Evolutionary conservation across 2,329 filamentous ascomycete genomes (phyloP), one percentile per base, ranked within the genome.

Genomic region (Colletotrichum liriopes): DNA sequence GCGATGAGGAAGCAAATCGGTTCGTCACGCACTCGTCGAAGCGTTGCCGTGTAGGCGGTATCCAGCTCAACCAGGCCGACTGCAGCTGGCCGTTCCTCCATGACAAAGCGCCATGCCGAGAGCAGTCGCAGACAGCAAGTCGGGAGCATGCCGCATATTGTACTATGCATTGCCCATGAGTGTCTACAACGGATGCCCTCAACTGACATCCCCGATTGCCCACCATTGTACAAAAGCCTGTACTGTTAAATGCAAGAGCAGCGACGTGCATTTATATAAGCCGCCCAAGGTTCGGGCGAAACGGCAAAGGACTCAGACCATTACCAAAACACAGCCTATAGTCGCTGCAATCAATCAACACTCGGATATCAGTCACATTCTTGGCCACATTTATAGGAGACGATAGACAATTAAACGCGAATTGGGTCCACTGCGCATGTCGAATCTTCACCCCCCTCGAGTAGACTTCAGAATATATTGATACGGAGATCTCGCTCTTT

Each of bases 1-100:
- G 52, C 55, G 73, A 23, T 74, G 47, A 73, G n/a, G 14, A 5
- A 54, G 35, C 14, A 11, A 29, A 26, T 8, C 2, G 14, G 16
- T 23, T 2, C 41, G 62, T 5, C 32, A n/a, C 32, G 54, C 2
- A 37, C n/a, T 12, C 11, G 54, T 18, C 54, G 18, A 7, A 16
- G 6, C 11, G n/a, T 1, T 23, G 54, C 32, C 52, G 14, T 14
- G 1, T 4, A 7, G 3, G 52, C 14, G 35, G 54, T 3, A 20
- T 12, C 43, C 23, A 16, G 23, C 45, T 37, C 32, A 39, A 23
- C 6, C n/a, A 5, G 52, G 20, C 52, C 32, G 20, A 26, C 52
- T n/a, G 32, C 18, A 23, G 6, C n/a, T 16, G 54, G 20, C 35
- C 12, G n/a, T n/a, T 39, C 52, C 29, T 37, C 12, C 26, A 16